A percentile compares a stretch with the other conserved stretches of the same genome.
Conservation (phyloP, 129 eudicot species). For the Lactuca saligna region DNA sequence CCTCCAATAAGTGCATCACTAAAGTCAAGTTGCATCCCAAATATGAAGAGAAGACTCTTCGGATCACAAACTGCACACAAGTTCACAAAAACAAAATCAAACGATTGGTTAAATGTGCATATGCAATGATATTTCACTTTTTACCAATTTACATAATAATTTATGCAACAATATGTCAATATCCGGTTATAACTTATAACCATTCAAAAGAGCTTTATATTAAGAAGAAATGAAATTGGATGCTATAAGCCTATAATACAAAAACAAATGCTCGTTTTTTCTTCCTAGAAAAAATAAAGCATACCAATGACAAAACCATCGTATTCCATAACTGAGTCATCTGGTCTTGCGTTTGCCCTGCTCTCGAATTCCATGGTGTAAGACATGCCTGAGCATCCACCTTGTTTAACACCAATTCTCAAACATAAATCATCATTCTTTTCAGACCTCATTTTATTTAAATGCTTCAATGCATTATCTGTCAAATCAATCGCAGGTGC, state of each 20-base stretch:
- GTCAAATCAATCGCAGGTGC: conserved; percentile 92
- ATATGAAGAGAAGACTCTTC: conserved; percentile 92
- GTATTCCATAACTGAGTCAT: conserved; percentile 89
- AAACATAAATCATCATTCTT: conserved; percentile 70
- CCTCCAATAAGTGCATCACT: conserved; percentile 99
- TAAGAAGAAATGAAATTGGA: too few relatives aligned
- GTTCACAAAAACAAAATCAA: neutral
- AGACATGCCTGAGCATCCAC: conserved; percentile 99
- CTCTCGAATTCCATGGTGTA: conserved; percentile 97
- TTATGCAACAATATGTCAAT: too few relatives aligned
- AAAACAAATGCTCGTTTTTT: neutral
- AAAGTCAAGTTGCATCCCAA: conserved; percentile 92
- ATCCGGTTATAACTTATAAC: too few relatives aligned
- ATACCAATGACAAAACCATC: conserved; percentile 86
- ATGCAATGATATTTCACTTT: neutral
- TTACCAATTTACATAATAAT: too few relatives aligned
- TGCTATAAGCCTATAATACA: too few relatives aligned
- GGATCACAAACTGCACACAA: conserved; percentile 93
- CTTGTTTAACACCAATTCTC: conserved; percentile 96
- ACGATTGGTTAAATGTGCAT: neutral
- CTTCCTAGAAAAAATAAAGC: neutral
- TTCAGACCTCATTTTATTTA: conserved; percentile 85
- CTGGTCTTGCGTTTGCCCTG: conserved; percentile 71
- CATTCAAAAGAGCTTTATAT: too few relatives aligned
- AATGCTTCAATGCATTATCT: conserved; percentile 79